Evolutionary conservation across 2,329 filamentous ascomycete species (phyloP).

Genomic region (Aureobasidium namibiae): DNA sequence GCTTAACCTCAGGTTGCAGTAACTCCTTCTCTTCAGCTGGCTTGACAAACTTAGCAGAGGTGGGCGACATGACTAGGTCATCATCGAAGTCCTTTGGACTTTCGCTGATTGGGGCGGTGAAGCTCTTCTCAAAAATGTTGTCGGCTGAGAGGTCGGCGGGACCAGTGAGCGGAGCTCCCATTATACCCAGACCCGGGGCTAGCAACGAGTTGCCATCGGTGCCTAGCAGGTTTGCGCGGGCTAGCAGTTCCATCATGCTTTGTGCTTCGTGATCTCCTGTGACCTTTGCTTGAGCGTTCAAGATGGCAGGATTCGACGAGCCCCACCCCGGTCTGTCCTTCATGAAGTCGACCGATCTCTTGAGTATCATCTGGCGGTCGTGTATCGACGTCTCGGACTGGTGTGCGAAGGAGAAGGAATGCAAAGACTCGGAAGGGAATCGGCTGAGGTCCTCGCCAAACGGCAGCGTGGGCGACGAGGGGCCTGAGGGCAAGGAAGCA

Average conservation of each 20-base stretch:
- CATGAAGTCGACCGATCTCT: constrained; percentile 94
- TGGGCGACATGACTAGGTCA: neutral
- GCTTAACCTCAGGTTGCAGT: constrained; percentile 12
- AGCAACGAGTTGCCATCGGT: constrained; percentile 49
- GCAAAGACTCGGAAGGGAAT: constrained; percentile 90
- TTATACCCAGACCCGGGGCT: constrained; percentile 37
- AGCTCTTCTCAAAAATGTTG: constrained; percentile 81
- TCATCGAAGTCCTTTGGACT: constrained; percentile 28
- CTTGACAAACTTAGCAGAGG: neutral
- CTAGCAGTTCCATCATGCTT: constrained; percentile 80
- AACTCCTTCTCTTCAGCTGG: neutral
- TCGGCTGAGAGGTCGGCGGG: constrained; percentile 64
- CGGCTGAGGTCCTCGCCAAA: constrained; percentile 83
- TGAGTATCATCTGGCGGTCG: constrained; percentile 84
- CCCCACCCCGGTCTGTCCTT: constrained; percentile 82
- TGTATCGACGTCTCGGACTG: constrained; percentile 89
- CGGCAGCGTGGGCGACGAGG: constrained; percentile 58
- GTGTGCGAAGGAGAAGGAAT: constrained; percentile 96
- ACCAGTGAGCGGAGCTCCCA: constrained; percentile 65
- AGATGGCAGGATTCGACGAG: constrained; percentile 64
- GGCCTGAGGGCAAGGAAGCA: constrained; percentile 50
- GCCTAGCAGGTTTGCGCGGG: constrained; percentile 70
- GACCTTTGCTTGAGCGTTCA: constrained; percentile 73
- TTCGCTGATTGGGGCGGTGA: constrained; percentile 47
- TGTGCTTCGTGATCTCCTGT: constrained; percentile 80